Percentiles rank a stretch among this genome's conserved stretches.
These are phyloP conservation scores for Verticillium zaregamsianum DNA, from an alignment of 2,329 filamentous ascomycete genomes.

Conservation along the genomic window DNA sequence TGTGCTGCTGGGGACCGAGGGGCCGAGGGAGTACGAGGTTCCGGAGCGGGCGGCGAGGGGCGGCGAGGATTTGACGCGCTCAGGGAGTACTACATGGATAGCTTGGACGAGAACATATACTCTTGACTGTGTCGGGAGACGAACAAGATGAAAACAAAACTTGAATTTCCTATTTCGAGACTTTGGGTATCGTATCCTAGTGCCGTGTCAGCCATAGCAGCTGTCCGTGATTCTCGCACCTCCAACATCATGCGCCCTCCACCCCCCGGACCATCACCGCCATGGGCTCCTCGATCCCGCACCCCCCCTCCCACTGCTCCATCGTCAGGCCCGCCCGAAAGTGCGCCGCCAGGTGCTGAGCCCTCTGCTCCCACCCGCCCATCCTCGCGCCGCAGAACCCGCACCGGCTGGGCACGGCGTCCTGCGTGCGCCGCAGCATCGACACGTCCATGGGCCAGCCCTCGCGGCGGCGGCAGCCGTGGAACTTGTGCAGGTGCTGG, in stretches of 20 bases:
- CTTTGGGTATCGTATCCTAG: too few relatives aligned
- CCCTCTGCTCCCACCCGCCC: conserved; percentile 22
- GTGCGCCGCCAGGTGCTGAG: conserved; percentile 22
- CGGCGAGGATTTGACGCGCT: too few relatives aligned
- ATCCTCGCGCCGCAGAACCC: conserved; percentile 22
- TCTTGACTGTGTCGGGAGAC: too few relatives aligned
- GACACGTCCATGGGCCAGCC: conserved; percentile 42
- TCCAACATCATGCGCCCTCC: background rate
- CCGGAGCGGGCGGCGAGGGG: background rate
- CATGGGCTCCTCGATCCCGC: conserved; percentile 2
- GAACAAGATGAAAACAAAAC: too few relatives aligned
- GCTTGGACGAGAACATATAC: too few relatives aligned
- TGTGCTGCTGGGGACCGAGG: conserved; percentile 65
- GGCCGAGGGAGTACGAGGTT: conserved; percentile 30
- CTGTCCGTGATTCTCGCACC: too few relatives aligned
- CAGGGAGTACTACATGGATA: too few relatives aligned
- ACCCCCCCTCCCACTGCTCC: conserved; percentile 11
- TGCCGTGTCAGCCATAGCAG: background rate
- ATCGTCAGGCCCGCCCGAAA: conserved; percentile 24
- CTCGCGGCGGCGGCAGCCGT: conserved; percentile 38
- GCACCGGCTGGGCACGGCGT: conserved; percentile 20
- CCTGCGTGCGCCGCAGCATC: conserved; percentile 24
- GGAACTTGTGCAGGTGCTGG: conserved; percentile 36
- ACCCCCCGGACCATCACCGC: background rate
- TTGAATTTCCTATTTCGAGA: too few relatives aligned